Conservation (phyloP, 768 basidiomycete species). For the Wakefieldia striispora region DNA sequence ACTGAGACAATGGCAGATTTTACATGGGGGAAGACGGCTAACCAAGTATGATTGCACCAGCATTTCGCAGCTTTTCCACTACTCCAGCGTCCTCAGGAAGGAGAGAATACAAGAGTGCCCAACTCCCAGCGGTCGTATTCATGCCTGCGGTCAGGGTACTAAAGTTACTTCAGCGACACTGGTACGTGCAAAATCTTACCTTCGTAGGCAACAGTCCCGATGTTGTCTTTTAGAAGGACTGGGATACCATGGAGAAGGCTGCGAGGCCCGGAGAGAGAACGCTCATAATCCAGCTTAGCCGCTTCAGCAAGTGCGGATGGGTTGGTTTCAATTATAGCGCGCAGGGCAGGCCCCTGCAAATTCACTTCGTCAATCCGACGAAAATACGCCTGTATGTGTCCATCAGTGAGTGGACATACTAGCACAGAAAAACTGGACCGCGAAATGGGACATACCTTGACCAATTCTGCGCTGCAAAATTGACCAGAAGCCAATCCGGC, state of each 20-base stretch:
- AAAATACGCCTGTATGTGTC: slow-evolving; percentile 36
- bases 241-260: slow-evolving; percentile 40
- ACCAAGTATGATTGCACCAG: slow-evolving; percentile 32
- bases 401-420: too few species aligned
- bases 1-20: too few species aligned
- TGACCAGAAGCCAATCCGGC: slow-evolving; percentile 32
- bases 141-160: too few species aligned
- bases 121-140: slow-evolving; percentile 43
- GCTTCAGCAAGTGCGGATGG: slow-evolving; percentile 38
- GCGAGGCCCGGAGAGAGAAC: slow-evolving; percentile 25
- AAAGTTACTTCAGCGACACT: too few species aligned
- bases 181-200: too few species aligned
- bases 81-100: slow-evolving; percentile 36
- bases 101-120: slow-evolving; percentile 33
- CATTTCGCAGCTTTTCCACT: slow-evolving; percentile 29
- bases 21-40: too few species aligned
- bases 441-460: slow-evolving; percentile 34
- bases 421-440: too few species aligned
- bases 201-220: slow-evolving; percentile 30
- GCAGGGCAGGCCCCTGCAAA: slow-evolving; percentile 33
- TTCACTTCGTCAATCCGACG: slow-evolving; percentile 46
- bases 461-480: slow-evolving; percentile 42
- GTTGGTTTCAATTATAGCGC: slow-evolving; percentile 40
- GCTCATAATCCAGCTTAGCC: slow-evolving; percentile 32
- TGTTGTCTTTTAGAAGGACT: slow-evolving; percentile 36